These are phyloP conservation scores for Mycena sp. DNA, from an alignment of 1,284 basidiomycete genomes.

Conservation along the genomic window DNA sequence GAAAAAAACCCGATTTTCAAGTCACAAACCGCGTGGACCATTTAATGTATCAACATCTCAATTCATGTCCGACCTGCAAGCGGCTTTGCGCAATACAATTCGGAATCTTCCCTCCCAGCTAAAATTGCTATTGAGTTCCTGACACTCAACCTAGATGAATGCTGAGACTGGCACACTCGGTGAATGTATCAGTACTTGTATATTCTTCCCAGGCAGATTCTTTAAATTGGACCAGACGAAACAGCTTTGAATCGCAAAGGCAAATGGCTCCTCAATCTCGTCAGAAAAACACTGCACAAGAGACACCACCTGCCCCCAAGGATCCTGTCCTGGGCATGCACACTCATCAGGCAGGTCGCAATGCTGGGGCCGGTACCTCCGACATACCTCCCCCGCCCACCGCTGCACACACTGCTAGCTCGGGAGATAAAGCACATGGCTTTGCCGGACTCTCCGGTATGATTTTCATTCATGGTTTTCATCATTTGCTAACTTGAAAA, in stretches of 20 bases:
- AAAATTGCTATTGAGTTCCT: conserved; percentile 1
- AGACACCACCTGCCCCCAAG: conserved; percentile 1
- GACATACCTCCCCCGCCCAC: neutral
- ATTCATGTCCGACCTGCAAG: neutral
- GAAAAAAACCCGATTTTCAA: too few relatives aligned
- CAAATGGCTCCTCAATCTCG: conserved; percentile 3
- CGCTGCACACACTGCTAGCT: neutral
- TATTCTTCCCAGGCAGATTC: conserved; percentile 5
- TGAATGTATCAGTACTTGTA: neutral
- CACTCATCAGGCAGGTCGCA: neutral
- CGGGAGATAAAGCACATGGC: neutral
- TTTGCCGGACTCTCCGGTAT: too few relatives aligned
- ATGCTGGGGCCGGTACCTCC: neutral
- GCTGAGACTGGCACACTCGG: neutral
- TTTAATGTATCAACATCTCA: too few relatives aligned
- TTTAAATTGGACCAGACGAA: neutral
- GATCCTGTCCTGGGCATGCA: neutral
- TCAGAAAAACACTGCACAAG: neutral
- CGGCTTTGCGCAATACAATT: neutral
- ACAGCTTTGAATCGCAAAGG: neutral
- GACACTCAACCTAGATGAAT: neutral
- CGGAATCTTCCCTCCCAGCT: conserved; percentile 3
- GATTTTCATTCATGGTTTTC: neutral
- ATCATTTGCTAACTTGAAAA: conserved; percentile 1
- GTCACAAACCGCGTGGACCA: too few relatives aligned